These are phyloP conservation scores for Lachnellula hyalina DNA, from an alignment of 2,329 filamentous ascomycete species.

Conservation along the genomic window DNA sequence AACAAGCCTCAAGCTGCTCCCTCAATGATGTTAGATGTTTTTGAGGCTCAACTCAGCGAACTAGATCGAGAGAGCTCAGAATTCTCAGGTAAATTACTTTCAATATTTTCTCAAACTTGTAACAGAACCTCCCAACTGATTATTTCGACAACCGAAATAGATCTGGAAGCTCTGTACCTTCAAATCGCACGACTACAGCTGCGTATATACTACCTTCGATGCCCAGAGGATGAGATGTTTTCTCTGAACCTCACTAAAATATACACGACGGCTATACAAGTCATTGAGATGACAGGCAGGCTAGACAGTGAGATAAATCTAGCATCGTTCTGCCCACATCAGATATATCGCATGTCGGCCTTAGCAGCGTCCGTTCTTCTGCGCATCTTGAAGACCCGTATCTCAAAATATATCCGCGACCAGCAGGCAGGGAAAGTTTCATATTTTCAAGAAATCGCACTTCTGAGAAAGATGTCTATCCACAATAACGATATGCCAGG, in stretches of 20 bases:
- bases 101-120: neutral
- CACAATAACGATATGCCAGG: conserved; percentile 12
- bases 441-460: conserved; percentile 8
- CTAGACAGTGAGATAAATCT: conserved; percentile 6
- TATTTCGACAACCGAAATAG: neutral
- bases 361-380: conserved; percentile 8
- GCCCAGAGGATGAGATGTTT: conserved; percentile 5
- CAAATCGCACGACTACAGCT: conserved; percentile 9
- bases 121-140: neutral
- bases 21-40: conserved; percentile 11
- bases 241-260: conserved; percentile 7
- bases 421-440: conserved; percentile 2
- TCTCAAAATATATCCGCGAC: conserved; percentile 5
- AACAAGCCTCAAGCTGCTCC: conserved; percentile 8
- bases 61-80: conserved; percentile 1
- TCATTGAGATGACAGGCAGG: conserved; percentile 2
- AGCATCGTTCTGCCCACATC: conserved; percentile 8
- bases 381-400: conserved; percentile 7
- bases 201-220: conserved; percentile 11
- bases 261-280: conserved; percentile 8
- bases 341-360: conserved; percentile 10
- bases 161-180: conserved; percentile 7
- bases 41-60: conserved; percentile 11
- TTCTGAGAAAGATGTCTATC: conserved; percentile 7
- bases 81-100: conserved; percentile 1